A percentile compares a stretch with the other conserved stretches of the same genome.
phyloP scores from a whole-genome alignment of 345 rosid species.

The Eucalyptus pauciflora region DNA sequence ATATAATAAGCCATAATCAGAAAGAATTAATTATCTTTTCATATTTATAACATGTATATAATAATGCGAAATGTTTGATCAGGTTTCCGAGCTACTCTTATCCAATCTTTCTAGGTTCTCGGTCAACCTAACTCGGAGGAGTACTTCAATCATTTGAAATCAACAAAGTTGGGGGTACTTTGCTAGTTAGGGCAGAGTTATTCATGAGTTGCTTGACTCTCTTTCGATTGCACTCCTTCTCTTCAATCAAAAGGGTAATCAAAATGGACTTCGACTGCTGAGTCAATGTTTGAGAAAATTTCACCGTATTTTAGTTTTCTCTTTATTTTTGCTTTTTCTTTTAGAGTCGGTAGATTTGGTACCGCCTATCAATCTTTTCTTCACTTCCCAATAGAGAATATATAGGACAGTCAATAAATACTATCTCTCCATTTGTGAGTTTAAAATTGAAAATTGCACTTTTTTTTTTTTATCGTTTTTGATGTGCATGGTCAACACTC shows the following conservation, averaged over 20 bases:
- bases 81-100: not conserved
- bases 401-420: not conserved
- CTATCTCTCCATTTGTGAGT: not conserved
- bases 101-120: not conserved
- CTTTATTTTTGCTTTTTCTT: not conserved
- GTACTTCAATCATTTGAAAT: not conserved
- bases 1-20: not conserved
- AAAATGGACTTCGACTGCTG: not conserved
- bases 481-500: not conserved
- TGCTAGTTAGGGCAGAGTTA: not conserved
- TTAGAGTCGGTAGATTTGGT: not conserved
- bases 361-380: not conserved
- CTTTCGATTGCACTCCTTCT: not conserved
- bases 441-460: not conserved
- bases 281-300: not conserved
- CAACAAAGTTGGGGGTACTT: not conserved
- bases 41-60: not conserved
- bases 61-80: not conserved
- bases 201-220: not conserved
- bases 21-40: not conserved
- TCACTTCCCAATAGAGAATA: not conserved
- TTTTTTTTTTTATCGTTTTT: not conserved
- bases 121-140: accelerated
- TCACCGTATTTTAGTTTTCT: not conserved
- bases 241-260: not conserved